Evolutionary conservation across 345 rosid species (phyloP).

Genomic region (Pseudoturritis turrita): DNA sequence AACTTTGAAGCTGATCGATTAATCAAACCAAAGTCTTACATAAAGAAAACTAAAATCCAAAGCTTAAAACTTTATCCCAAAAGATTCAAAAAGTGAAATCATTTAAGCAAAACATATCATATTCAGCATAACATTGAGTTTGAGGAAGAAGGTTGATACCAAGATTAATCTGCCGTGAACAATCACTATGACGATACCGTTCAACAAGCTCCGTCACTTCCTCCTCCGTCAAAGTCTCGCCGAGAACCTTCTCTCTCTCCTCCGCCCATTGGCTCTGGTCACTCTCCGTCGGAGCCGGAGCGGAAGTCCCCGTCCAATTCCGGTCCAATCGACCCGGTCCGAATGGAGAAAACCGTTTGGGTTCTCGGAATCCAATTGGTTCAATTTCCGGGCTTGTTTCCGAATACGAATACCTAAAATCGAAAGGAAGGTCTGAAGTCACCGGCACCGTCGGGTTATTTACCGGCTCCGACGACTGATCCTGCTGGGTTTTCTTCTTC

Average conservation of each 20-base stretch:
- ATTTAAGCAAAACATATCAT: not conserved
- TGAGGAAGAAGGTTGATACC: constrained; percentile 36
- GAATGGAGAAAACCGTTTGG: constrained; percentile 83
- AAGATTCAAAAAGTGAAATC: not conserved
- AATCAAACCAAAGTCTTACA: not conserved
- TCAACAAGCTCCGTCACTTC: constrained; percentile 75
- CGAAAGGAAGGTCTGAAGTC: constrained; percentile 70
- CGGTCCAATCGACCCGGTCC: constrained; percentile 84
- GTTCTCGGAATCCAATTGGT: constrained; percentile 84
- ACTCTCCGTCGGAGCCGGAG: constrained; percentile 37
- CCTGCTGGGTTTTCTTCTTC: constrained; percentile 9
- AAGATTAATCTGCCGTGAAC: constrained; percentile 76
- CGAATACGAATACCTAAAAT: constrained; percentile 76
- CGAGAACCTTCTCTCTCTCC: constrained; percentile 50
- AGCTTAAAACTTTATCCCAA: not conserved
- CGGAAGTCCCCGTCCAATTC: constrained; percentile 80
- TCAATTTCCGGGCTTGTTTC: constrained; percentile 50
- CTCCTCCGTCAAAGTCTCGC: constrained; percentile 59
- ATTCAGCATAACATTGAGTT: not conserved
- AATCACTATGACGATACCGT: constrained; percentile 74
- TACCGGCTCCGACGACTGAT: constrained; percentile 5
- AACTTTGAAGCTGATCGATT: not conserved
- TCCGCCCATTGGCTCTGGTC: constrained; percentile 38
- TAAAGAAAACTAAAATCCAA: no score
- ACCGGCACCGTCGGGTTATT: constrained; percentile 12